Evolutionary conservation across 371 early-diverging fungal species (phyloP), one percentile per base, ranked within the genome.

Genomic region (Mucor ambiguus): DNA sequence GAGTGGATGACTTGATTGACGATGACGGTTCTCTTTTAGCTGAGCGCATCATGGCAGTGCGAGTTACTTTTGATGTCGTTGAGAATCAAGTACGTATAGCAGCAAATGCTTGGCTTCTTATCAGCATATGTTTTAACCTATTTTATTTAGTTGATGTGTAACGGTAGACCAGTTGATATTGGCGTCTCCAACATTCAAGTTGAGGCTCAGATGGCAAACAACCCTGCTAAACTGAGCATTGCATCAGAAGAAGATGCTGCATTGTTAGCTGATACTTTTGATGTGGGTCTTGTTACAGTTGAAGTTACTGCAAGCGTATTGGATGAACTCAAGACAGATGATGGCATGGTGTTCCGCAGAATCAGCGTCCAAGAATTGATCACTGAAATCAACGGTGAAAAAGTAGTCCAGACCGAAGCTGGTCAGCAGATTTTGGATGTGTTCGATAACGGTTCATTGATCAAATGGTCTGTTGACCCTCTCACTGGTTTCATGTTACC

Each of bases 391-490:
- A 89, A 92, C 66, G 90, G 90, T 49, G 72, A 79, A 44, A 73
- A 86, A 65, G 88, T 92, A 41, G 78, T 80, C n/a, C 91, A 91
- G 76, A 85, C 89, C 28, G 87, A 86, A 46, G 87, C 83, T 38
- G 83, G 85, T 63, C 90, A 90, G 64, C 91, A 90, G 67, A 72
- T 91, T 32, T 61, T 92, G 43, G 89, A 90, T 73, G 78, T 90
- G 32, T 81, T 84, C 72, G 68, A 68, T 41, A 68, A 72, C 28
- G 72, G 72, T 28, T 52, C 75, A 22, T 64, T 84, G 35, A 69
- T 79, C 35, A 81, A 77, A 66, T 86, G 82, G 83, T 58, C 75
- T 22, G 74, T 77, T 7, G 83, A 82, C 65, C 80, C 78, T 35
- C 32, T 80, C 44, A 80, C 78, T 56, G 80, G 80, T 24, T 78